Evolutionary conservation across 2,329 filamentous ascomycete species (phyloP), one percentile per base, ranked within the genome.

Genomic region (Fusarium tanahbumbuense): DNA sequence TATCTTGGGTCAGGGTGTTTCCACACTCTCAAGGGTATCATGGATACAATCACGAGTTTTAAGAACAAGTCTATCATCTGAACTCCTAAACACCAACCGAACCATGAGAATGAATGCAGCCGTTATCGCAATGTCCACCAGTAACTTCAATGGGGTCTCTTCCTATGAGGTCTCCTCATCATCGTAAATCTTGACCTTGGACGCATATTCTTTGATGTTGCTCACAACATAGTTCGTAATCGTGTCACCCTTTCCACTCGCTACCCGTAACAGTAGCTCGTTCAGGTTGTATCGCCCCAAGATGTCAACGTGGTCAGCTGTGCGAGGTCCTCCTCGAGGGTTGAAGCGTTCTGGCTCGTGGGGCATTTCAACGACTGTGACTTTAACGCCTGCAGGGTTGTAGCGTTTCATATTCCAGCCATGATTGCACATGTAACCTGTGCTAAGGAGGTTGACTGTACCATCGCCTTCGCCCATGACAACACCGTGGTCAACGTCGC

Each of bases 221-320:
- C 93, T 97, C 56, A 93, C 86, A 23, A 97, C 88, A 48, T 87
- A 89, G 66, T 97, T 89, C 50, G 91, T 84, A 69, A 99, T 95
- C 28, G 89, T 85, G 63, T 94, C 87, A 7, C 96, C 96, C 73
- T 89, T 90, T 0, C 96, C 96, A 1, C 93, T 94, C 0, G 93
- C 96, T 12, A 99, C 91, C 55, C 90, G 87, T 63, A 99, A 81
- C 49, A 99, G 91, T 52, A 98, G 83, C 79, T 99, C 96, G 76
- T 99, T 99, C 27, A 99, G 85, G 32, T 89, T 93, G 72, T 94
- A 90, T 30, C 96, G 85, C 2, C 96, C 96, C 5, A 99, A 85
- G 62, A 99, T 99, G 77, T 99, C 96, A 53, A 99, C 96, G 77
- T 99, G 96, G 77, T 99, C 96, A 16, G 94, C 94, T 66, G 87